A percentile compares a stretch with the other conserved stretches of the same genome.
Conservation (phyloP, 129 eudicot genomes). For the Mikania micrantha region DNA sequence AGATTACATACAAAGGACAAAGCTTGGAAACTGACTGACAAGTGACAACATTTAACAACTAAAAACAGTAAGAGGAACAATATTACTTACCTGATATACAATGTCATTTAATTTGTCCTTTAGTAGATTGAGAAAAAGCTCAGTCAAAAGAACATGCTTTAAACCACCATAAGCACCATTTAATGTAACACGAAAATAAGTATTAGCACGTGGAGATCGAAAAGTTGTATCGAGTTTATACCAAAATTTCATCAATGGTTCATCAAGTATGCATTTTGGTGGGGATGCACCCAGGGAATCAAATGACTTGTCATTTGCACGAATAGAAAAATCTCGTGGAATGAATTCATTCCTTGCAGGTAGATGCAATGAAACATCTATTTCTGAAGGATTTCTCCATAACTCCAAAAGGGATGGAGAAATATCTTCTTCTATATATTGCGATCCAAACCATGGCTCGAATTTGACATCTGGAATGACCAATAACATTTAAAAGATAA, state of each 20-base stretch:
- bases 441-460: slow-evolving; percentile 96
- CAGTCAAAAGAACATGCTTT: slow-evolving; percentile 67
- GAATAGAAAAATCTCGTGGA: slow-evolving; percentile 73
- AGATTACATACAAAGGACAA: background rate
- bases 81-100: slow-evolving; percentile 66
- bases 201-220: slow-evolving; percentile 91
- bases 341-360: slow-evolving; percentile 85
- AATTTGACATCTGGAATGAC: slow-evolving; percentile 42
- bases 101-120: slow-evolving; percentile 92
- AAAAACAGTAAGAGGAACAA: background rate
- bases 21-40: background rate
- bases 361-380: slow-evolving; percentile 63
- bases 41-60: background rate
- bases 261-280: slow-evolving; percentile 84
- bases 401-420: slow-evolving; percentile 48
- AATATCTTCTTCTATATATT: slow-evolving; percentile 65
- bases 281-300: slow-evolving; percentile 26
- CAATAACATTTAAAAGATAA: background rate
- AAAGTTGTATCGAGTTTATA: slow-evolving; percentile 78
- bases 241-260: slow-evolving; percentile 77
- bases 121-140: slow-evolving; percentile 64
- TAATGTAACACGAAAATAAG: slow-evolving; percentile 76
- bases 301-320: slow-evolving; percentile 38
- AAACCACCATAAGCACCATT: slow-evolving; percentile 60
- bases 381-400: slow-evolving; percentile 78